Evolutionary conservation across 208 protist species (phyloP), one percentile per base, ranked within the genome.

Genomic region (Zelonia costaricensis): DNA sequence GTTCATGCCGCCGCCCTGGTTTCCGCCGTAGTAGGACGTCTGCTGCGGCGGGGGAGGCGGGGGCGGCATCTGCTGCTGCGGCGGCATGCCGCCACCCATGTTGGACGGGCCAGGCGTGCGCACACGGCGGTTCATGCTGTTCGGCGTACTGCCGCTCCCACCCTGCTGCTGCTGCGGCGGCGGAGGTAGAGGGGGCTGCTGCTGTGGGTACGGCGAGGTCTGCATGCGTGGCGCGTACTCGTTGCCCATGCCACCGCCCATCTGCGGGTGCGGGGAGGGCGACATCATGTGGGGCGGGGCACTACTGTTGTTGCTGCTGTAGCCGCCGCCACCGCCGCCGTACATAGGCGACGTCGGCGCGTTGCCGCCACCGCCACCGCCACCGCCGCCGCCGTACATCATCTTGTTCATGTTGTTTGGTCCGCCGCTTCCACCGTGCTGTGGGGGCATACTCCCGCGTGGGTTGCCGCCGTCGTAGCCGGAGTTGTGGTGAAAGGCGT

Each of bases 401-500:
- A 69, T 53, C 55, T 56, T 62, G 48, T 59, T 65, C 56, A 56
- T 55, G 48, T 61, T 73, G 52, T 73, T 73, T 5, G 62, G 44
- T 31, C 52, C 61, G 59, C 69, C 67, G 53, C 69, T 80, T 30
- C 48, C 55, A 30, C 61, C 62, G 43, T 76, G 69, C 49, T 61
- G 69, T 45, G 69, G 69, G 8, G 56, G 69, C 18, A 53, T 49
- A 49, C 69, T 71, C 5, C 62, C 66, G 18, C 67, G 70, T 64
- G 66, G 53, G 27, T 69, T 62, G 28, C 60, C 64, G 35, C 74
- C 71, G 42, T 43, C 58, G 59, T 64, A 67, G 38, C 61, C 52
- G 16, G 56, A 22, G 59, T 67, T 48, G 38, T 80, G 73, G 20
- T 75, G 74, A 45, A 80, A 77, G 18, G 43, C 39, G 43, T 75